Base-by-base conservation (phyloP, 768 basidiomycete species). In the Pisolithus albus region DNA sequence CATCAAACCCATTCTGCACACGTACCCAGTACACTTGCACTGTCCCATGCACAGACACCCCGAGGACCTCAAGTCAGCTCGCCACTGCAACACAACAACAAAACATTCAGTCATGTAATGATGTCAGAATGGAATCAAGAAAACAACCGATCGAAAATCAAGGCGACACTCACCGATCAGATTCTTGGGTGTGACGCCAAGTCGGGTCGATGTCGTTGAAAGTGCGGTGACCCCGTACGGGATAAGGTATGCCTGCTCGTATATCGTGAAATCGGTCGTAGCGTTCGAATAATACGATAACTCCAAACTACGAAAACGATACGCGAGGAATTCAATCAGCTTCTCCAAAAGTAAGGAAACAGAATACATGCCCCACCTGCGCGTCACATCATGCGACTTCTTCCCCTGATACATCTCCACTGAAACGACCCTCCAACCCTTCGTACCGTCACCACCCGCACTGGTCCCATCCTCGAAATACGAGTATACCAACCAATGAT, bases 401-500 rank as follows among this genome's bases (percentile, higher is more conserved):
- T 69, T 58, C 0, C 90, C 88, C 64, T 98, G 94, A 65, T 93
- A 96, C 44, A 96, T 70, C 69, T 98, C 95, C 4, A 93, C 87
- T 16, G 80, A 85, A 2, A 92, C 84, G 46, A 95, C 68, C 46
- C 81, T 75, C 62, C 84, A 80, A 0, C 88, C 84, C 60, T 86
- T 88, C 2, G 82, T 69, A 24, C 46, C 30, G 10, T 21, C 56
- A 61, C 74, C 66, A 1, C 74, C 75, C 40, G 70, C 66, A 21
- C 80, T 76, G 11, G 34, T 15, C 13, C 34, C 11, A 34, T 74
- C 77, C 47, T 90, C 85, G 62, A 83, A 92, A 63, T 89, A 94
- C 52, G 86, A 76, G 69, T 92, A 95, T 7, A 92, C 86, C 41
- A 98, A 64, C 93, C 94, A 96, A 64, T 98, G 96, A 69, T 97